A percentile compares a stretch with the other conserved stretches of the same genome.
Evolutionary conservation across 2,329 filamentous ascomycete genomes (phyloP).

Genomic region (Fusarium nodosum): DNA sequence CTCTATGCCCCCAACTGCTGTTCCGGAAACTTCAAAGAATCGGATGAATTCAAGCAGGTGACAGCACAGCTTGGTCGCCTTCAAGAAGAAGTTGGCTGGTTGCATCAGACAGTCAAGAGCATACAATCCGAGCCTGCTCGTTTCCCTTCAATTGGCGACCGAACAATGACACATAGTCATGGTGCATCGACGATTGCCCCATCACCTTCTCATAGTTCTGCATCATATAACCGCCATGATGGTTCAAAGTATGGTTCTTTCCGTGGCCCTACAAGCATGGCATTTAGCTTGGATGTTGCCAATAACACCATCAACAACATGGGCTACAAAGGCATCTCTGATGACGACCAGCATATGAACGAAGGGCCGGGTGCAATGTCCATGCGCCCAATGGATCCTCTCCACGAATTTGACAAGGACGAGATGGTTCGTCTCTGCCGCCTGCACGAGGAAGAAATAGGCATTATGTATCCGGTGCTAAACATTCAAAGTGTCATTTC

Average conservation of each 20-base stretch:
- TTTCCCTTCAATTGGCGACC: constrained; percentile 60
- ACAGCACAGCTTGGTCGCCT: constrained; percentile 78
- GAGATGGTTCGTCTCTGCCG: constrained; percentile 84
- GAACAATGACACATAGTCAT: constrained; percentile 55
- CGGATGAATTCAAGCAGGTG: constrained; percentile 90
- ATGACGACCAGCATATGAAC: constrained; percentile 66
- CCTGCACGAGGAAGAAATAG: constrained; percentile 90
- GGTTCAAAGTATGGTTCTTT: constrained; percentile 74
- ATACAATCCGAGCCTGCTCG: constrained; percentile 70
- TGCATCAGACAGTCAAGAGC: constrained; percentile 79
- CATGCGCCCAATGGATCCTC: constrained; percentile 72
- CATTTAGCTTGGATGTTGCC: constrained; percentile 88
- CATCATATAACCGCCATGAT: constrained; percentile 57
- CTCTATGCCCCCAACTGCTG: constrained; percentile 77
- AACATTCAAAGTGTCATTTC: constrained; percentile 78
- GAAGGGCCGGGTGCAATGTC: constrained; percentile 40
- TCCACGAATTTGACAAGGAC: constrained; percentile 82
- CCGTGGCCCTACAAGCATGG: constrained; percentile 86
- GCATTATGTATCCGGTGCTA: constrained; percentile 91
- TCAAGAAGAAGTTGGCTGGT: constrained; percentile 85
- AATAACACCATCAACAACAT: constrained; percentile 90
- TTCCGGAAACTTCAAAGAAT: constrained; percentile 88
- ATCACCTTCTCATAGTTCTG: constrained; percentile 60
- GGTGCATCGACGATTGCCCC: constrained; percentile 55
- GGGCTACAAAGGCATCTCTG: constrained; percentile 79